Evolutionary conservation across 1,284 basidiomycete genomes (phyloP).

Genomic region (Rhodofomes roseus): DNA sequence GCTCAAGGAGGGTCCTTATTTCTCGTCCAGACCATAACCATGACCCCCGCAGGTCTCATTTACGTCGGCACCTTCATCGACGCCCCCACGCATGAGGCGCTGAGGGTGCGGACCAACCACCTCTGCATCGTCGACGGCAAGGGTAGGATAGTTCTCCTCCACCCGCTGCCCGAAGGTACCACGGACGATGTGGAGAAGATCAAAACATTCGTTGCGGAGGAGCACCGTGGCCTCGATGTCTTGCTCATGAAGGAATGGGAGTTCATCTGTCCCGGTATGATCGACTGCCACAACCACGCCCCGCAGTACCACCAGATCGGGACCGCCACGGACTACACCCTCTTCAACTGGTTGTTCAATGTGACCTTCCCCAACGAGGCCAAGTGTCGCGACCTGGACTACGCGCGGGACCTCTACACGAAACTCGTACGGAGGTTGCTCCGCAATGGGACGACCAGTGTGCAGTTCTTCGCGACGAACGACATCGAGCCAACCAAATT

Average conservation of each 20-base stretch:
- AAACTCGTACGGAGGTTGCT: background rate
- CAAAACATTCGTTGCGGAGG: background rate
- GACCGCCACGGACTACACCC: background rate
- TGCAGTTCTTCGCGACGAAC: background rate
- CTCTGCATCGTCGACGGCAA: background rate
- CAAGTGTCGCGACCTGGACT: background rate
- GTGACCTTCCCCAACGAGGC: background rate
- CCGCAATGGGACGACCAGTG: background rate
- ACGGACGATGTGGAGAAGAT: background rate
- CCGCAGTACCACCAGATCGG: constrained; percentile 1
- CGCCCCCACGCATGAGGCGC: background rate
- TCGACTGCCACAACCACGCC: constrained; percentile 1
- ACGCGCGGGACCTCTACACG: background rate
- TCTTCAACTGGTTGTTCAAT: background rate
- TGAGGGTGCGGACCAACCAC: background rate
- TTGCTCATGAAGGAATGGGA: background rate
- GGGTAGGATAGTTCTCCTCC: background rate
- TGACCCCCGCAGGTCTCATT: background rate
- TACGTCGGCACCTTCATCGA: background rate
- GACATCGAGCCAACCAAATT: background rate
- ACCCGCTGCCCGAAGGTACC: background rate
- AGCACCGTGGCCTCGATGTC: background rate
- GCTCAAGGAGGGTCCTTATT: background rate
- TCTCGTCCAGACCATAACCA: background rate
- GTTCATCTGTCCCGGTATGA: background rate